Conservation (phyloP, 352 stramenopile genomes). For the Phytopythium sindhum region DNA sequence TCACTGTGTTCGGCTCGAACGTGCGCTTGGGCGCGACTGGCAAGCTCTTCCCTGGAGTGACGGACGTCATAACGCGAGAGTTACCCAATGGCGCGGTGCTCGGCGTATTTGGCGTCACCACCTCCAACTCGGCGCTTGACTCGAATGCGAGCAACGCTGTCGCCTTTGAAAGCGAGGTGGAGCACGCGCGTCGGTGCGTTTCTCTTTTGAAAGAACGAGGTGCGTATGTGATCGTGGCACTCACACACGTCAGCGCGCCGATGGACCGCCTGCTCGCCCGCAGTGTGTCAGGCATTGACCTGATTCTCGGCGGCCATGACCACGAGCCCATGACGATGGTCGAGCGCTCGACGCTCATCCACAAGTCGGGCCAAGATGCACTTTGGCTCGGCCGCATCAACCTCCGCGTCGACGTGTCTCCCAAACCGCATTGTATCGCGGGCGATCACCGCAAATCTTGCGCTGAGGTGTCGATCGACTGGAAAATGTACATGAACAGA, state of each 20-base stretch:
- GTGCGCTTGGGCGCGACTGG: conserved; percentile 38
- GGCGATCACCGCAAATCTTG: background rate
- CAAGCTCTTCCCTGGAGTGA: conserved; percentile 34
- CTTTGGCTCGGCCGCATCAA: conserved; percentile 84
- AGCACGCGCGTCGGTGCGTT: background rate
- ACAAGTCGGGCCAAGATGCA: conserved; percentile 53
- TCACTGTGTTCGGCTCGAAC: conserved; percentile 76
- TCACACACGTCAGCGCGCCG: conserved; percentile 80
- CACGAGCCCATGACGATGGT: conserved; percentile 88
- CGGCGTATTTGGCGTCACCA: conserved; percentile 58
- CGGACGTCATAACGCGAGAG: conserved; percentile 28
- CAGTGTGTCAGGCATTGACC: conserved; percentile 63
- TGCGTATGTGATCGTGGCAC: conserved; percentile 78
- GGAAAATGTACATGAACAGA: conserved; percentile 6
- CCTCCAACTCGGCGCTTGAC: background rate
- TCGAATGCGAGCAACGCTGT: background rate
- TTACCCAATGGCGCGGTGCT: conserved; percentile 52
- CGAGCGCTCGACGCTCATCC: conserved; percentile 30
- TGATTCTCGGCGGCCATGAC: conserved; percentile 91
- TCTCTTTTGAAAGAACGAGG: conserved; percentile 13
- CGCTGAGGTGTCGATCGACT: background rate
- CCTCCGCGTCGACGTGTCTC: conserved; percentile 27
- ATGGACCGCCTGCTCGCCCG: conserved; percentile 69
- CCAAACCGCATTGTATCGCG: background rate
- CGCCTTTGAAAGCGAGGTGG: background rate